Conservation (phyloP, 257 asterid species). For the Verbascum thapsus region DNA sequence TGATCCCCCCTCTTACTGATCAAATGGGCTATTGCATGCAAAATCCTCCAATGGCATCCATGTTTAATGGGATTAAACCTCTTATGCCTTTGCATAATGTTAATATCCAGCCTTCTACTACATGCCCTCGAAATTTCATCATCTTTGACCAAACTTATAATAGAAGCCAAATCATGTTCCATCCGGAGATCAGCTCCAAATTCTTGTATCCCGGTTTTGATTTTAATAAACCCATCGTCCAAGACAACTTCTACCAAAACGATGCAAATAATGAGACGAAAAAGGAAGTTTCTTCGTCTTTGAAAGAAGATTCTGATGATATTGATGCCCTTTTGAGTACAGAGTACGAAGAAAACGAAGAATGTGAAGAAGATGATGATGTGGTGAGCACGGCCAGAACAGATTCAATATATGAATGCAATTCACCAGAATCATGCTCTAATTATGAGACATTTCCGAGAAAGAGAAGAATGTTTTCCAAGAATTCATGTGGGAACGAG, state of each 20-base stretch:
- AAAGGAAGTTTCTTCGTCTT: slow-evolving; percentile 36
- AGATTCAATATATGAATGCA: slow-evolving; percentile 41
- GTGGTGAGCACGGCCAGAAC: slow-evolving; percentile 82
- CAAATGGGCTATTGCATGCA: slow-evolving; percentile 42
- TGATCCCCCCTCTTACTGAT: slow-evolving; percentile 44
- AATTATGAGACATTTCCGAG: slow-evolving; percentile 45
- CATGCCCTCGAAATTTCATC: slow-evolving; percentile 71
- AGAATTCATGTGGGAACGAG: slow-evolving; percentile 39
- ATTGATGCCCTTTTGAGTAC: slow-evolving; percentile 71
- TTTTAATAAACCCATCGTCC: slow-evolving; percentile 35
- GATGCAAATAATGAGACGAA: slow-evolving; percentile 37
- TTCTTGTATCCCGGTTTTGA: slow-evolving; percentile 41
- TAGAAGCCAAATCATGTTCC: slow-evolving; percentile 65
- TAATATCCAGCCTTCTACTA: slow-evolving; percentile 53
- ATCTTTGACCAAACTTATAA: slow-evolving; percentile 63
- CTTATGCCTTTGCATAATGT: slow-evolving; percentile 41
- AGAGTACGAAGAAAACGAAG: slow-evolving; percentile 53
- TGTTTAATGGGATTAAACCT: slow-evolving; percentile 38
- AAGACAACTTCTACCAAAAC: slow-evolving; percentile 16
- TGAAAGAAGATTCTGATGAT: slow-evolving; percentile 72
- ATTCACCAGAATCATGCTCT: slow-evolving; percentile 74
- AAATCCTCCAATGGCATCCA: slow-evolving; percentile 42
- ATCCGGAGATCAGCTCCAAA: slow-evolving; percentile 59
- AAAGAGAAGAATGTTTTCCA: slow-evolving; percentile 37
- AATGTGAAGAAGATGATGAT: slow-evolving; percentile 49